Evolutionary conservation across 257 asterid species (phyloP), one percentile per base, ranked within the genome.

Genomic region (Linderniella brevidens): DNA sequence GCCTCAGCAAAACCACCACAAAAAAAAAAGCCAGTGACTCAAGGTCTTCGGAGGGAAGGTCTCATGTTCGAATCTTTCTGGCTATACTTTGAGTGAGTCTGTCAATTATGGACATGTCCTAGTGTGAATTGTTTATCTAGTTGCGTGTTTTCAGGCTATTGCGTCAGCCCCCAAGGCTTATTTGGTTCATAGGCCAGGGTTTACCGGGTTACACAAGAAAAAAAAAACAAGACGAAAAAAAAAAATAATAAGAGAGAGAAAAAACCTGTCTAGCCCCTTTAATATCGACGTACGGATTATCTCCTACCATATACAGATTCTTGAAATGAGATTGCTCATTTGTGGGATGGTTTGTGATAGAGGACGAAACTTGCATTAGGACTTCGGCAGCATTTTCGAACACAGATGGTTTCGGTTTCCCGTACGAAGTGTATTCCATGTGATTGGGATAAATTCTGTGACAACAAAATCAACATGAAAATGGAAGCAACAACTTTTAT

Each of bases 271-370:
- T 63, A 49, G 94, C 94, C 58, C 98, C 98, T 35, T 63, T 74
- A 43, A 88, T 78, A 68, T 88, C 98, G 2, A 88, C 78, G 0
- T 69, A 49, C 5, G 95, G 98, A 60, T 88, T 88, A 61, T 88
- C 95, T 35, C 98, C 98, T 8, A 88, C 60, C 94, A 88, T 84
- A 60, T 88, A 88, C 7, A 88, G 54, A 57, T 82, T 74, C 60
- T 74, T 72, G 59, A 78, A 76, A 54, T 63, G 58, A 47, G 25
- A 14, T 5, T 55, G 58, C 38, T 41, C 71, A 15, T 25, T 44
- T 29, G 42, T 50, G 36, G 32, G 68, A 50, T 32, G 52, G 42
- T 59, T 57, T 20, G 40, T 36, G 58, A 43, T 65, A 39, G 82
- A 67, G 44, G 50, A 40, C 41, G 46, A 50, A 56, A 75, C 68